A percentile compares a stretch with the other conserved stretches of the same genome.
Conservation (phyloP, 73 alveolate genomes). For the Paramecium pentaurelia region DNA sequence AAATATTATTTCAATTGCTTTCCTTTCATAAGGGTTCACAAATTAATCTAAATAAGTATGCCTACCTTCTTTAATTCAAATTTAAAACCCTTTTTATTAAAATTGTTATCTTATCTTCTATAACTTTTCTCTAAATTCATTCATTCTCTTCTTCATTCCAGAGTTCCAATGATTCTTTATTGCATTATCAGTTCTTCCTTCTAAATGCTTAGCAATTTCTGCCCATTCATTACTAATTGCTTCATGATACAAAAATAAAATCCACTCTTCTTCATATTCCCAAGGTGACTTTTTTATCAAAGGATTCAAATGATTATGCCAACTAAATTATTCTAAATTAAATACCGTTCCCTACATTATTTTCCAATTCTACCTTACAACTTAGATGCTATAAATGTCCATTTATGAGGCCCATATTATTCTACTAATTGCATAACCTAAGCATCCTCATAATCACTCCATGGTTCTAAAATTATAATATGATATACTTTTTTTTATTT, state of each 20-base stretch:
- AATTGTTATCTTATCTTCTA: neutral
- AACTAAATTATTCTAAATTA: slow-evolving; percentile 52
- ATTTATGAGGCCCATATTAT: slow-evolving; percentile 94
- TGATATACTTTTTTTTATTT: slow-evolving; percentile 16
- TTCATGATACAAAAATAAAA: slow-evolving; percentile 88
- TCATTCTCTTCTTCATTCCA: slow-evolving; percentile 71
- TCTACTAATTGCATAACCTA: slow-evolving; percentile 88
- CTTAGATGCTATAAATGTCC: slow-evolving; percentile 93
- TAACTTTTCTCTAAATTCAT: slow-evolving; percentile 44
- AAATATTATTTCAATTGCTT: slow-evolving; percentile 34
- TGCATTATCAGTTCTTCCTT: slow-evolving; percentile 81
- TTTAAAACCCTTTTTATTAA: slow-evolving; percentile 32
- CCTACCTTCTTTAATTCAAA: slow-evolving; percentile 15
- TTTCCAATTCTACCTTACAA: slow-evolving; percentile 97
- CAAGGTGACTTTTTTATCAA: slow-evolving; percentile 92
- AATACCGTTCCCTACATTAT: slow-evolving; percentile 90
- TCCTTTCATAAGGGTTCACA: neutral
- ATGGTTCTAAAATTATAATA: slow-evolving; percentile 63
- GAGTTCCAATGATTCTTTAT: slow-evolving; percentile 83
- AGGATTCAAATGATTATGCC: slow-evolving; percentile 99
- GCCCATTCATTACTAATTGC: slow-evolving; percentile 96
- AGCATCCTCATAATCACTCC: slow-evolving; percentile 97
- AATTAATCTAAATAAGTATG: neutral
- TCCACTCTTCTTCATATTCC: slow-evolving; percentile 96
- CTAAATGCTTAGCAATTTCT: slow-evolving; percentile 79